Evolutionary conservation across 192 early-diverging fungal genomes (phyloP), one percentile per base, ranked within the genome.

Genomic region (Kickxella alabastrina): DNA sequence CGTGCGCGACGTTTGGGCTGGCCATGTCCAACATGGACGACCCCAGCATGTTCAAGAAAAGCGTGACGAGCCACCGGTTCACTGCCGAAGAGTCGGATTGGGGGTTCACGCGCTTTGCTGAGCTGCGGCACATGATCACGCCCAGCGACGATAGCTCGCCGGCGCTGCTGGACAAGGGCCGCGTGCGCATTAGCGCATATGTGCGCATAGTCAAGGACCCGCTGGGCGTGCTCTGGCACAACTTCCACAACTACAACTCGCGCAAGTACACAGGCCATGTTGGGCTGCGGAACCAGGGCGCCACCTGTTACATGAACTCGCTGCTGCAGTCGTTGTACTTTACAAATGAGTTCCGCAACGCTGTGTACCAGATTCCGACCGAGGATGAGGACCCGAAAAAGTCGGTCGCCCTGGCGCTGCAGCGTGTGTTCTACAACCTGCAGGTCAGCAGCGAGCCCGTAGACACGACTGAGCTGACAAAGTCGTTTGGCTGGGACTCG

Each of bases 291-390:
- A 99, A 99, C 67, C 95, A 97, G 68, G 97, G 93, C 14, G 93
- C 94, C 1, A 99, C 97, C 0, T 94, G 97, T 75, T 99, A 99
- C 67, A 94, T 99, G 92, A 99, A 97, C 79, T 95, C 93, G 43
- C 76, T 97, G 15, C 79, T 99, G 29, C 97, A 99, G 62, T 93
- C 91, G 18, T 78, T 97, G 25, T 97, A 89, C 57, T 96, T 89
- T 59, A 96, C 93, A 12, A 95, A 85, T 61, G 87, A 88, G 57
- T 96, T 99, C 66, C 85, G 96, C 49, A 91, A 87, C 58, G 87
- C 92, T 6, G 87, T 89, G 4, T 99, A 89, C 61, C 83, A 90
- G 59, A 95, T 99, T 41, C 95, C 95, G 7, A 95, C 91, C 6
- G 87, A 86, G 40, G 76, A 84, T 28, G 93, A 95, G 44, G 86